Conservation (phyloP, 768 basidiomycete species). For the Mycena haematopus region DNA sequence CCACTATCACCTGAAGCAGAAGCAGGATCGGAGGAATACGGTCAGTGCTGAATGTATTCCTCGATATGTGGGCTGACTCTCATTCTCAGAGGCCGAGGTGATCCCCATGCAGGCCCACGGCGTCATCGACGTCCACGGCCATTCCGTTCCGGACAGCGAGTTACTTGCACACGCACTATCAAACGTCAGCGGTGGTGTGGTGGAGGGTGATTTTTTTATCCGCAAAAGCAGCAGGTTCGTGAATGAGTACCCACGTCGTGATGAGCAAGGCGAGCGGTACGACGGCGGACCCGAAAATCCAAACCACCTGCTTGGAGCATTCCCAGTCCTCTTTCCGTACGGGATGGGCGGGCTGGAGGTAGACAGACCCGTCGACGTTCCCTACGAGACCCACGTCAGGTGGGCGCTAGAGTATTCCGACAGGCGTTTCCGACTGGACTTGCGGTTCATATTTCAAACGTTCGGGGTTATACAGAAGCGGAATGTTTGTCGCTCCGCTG, state of each 20-base stretch:
- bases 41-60: too few relatives aligned
- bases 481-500: conserved; percentile 32
- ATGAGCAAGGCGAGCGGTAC: background rate
- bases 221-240: conserved; percentile 26
- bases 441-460: conserved; percentile 36
- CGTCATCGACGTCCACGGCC: conserved; percentile 34
- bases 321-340: background rate
- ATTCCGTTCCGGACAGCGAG: conserved; percentile 29
- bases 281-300: conserved; percentile 1
- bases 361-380: conserved; percentile 13
- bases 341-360: background rate
- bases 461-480: conserved; percentile 41
- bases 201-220: background rate
- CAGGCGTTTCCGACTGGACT: conserved; percentile 35
- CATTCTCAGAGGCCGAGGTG: conserved; percentile 30
- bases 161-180: conserved; percentile 34
- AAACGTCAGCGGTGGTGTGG: conserved; percentile 19
- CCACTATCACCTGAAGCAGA: too few relatives aligned
- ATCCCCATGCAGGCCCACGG: conserved; percentile 38
- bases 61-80: too few relatives aligned
- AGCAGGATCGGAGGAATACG: too few relatives aligned
- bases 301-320: conserved; percentile 28
- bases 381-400: conserved; percentile 36
- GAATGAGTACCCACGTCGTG: too few relatives aligned
- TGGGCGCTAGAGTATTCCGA: conserved; percentile 42